Conservation (phyloP, 2,329 filamentous ascomycete species). For the Pseudopyricularia javanii region DNA sequence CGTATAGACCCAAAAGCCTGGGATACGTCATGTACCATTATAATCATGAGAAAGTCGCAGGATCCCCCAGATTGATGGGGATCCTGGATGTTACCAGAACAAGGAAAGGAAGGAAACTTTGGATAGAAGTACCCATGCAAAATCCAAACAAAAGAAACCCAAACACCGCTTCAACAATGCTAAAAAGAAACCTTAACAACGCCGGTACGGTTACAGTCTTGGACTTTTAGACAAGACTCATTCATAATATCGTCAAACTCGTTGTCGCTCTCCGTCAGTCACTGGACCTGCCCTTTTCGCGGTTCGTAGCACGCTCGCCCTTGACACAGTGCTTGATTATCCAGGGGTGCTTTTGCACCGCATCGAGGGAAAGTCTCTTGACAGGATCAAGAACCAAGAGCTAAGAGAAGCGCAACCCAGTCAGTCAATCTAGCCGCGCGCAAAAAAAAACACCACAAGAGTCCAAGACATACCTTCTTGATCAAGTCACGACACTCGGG, state of each 20-base stretch:
- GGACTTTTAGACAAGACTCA: background rate
- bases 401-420: conserved; percentile 25
- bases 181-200: background rate
- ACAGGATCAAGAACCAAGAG: conserved; percentile 86
- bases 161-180: background rate
- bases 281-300: conserved; percentile 26
- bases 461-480: conserved; percentile 49
- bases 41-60: background rate
- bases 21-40: background rate
- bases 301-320: conserved; percentile 39
- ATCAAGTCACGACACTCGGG: conserved; percentile 85
- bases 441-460: background rate
- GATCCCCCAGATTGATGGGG: background rate
- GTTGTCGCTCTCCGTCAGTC: background rate
- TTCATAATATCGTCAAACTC: background rate
- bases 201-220: background rate
- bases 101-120: background rate
- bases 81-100: background rate
- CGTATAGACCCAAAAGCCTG: background rate
- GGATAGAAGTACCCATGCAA: background rate
- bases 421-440: background rate
- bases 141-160: background rate
- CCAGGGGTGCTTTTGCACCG: conserved; percentile 87
- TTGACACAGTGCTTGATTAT: conserved; percentile 87
- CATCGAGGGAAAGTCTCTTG: conserved; percentile 80